These are phyloP conservation scores for Auricularia auricula-judae DNA, from an alignment of 768 basidiomycete species.

Conservation along the genomic window DNA sequence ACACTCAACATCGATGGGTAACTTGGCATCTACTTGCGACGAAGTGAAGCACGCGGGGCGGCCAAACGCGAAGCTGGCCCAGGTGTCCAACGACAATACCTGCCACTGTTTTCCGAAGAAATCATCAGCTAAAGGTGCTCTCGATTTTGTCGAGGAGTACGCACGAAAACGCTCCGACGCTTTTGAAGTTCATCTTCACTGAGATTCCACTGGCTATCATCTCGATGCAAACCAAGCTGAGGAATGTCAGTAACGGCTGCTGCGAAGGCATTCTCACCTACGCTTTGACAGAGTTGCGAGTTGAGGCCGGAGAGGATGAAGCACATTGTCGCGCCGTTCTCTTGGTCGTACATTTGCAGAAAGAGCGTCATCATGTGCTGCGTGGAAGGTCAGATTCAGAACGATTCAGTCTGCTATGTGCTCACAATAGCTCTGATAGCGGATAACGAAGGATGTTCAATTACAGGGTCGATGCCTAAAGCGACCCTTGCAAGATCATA, in stretches of 20 bases:
- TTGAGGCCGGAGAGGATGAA: neutral
- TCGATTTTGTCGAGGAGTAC: neutral
- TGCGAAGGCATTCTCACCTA: neutral
- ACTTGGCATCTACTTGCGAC: slow-evolving; percentile 54
- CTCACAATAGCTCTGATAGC: neutral
- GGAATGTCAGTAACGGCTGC: neutral
- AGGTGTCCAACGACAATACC: neutral
- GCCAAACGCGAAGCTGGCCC: slow-evolving; percentile 42
- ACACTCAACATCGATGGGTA: slow-evolving; percentile 42
- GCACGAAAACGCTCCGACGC: neutral
- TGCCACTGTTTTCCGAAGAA: neutral
- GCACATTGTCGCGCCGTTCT: neutral
- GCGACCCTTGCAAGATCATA: slow-evolving; percentile 47
- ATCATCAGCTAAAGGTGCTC: neutral
- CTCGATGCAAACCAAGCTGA: neutral
- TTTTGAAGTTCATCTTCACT: neutral
- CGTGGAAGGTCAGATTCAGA: neutral
- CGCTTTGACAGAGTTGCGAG: neutral
- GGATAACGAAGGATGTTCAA: neutral
- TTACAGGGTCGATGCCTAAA: neutral
- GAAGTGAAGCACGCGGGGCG: slow-evolving; percentile 59
- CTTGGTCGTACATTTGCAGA: neutral
- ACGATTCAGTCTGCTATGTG: neutral
- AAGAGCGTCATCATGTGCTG: neutral
- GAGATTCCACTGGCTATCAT: neutral